Base-by-base conservation (phyloP, 208 protist genomes). In the Leishmania gerbilli region DNA sequence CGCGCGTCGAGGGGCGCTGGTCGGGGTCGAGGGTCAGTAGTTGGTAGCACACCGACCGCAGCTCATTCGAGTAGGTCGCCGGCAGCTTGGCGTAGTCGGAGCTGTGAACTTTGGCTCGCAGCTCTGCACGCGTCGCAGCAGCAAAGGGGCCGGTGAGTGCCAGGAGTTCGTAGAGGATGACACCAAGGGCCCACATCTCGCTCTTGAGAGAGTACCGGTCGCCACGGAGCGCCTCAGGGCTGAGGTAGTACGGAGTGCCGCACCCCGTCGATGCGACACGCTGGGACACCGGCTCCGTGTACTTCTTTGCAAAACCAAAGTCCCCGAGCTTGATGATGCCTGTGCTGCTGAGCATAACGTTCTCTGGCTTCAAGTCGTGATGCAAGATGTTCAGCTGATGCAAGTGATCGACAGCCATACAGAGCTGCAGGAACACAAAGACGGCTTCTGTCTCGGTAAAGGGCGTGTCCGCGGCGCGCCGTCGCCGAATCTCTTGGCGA, bases 331-430 rank as follows among this genome's bases (percentile, higher is more conserved):
- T 97, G 55, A 95, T 69, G 56, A 93, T 67, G 49, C 94, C 92
- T 42, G 88, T 90, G 58, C 81, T 91, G 62, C 79, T 91, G 27
- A 99, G 80, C 74, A 98, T 81, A 15, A 99, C 84, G 84, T 98
- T 98, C 79, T 95, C 90, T 34, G 97, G 97, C 75, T 98, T 99
- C 45, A 99, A 77, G 86, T 99, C 97, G 21, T 97, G 90, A 82
- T 99, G 97, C 5, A 97, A 77, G 40, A 98, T 95, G 56, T 83
- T 76, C n/a, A 88, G 84, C 19, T 80, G 83, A 74, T 97, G 95
- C 19, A 98, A 58, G 81, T 98, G 90, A 64, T 95, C 69, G 5
- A 98, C 79, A 7, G 92, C 95, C 71, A 93, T 77, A 58, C 86
- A 78, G 42, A 96, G 58, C 81, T 96, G 93, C n/a, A 92, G 51